Conservation (phyloP, 306 rosid species). For the Astragalus glycyphyllos region DNA sequence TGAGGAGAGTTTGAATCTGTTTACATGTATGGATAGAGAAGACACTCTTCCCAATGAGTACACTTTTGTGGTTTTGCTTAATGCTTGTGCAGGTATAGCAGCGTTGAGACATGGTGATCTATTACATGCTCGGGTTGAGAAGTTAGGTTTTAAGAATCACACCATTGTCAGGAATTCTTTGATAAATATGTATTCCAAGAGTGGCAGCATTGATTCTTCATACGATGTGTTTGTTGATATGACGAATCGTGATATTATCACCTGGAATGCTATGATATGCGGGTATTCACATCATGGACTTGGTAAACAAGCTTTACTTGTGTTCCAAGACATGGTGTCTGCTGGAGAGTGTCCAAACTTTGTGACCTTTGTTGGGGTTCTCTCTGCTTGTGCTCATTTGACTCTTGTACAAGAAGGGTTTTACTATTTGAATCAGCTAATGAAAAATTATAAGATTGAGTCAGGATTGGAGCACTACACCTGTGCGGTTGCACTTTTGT, state of each 20-base stretch:
- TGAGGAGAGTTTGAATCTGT: slow-evolving; percentile 63
- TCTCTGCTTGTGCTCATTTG: slow-evolving; percentile 66
- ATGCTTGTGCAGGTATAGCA: slow-evolving; percentile 69
- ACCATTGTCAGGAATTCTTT: slow-evolving; percentile 61
- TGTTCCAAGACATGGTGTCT: slow-evolving; percentile 60
- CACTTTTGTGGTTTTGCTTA: slow-evolving; percentile 62
- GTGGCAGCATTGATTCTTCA: slow-evolving; percentile 67
- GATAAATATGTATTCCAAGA: slow-evolving; percentile 76
- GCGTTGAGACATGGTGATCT: slow-evolving; percentile 59
- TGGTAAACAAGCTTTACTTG: slow-evolving; percentile 63
- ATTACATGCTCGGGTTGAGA: slow-evolving; percentile 57
- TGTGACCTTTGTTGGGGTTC: slow-evolving; percentile 64
- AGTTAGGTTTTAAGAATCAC: slow-evolving; percentile 60
- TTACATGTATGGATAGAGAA: slow-evolving; percentile 53
- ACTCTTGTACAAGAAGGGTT: slow-evolving; percentile 63
- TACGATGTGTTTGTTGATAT: slow-evolving; percentile 51
- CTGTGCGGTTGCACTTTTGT: slow-evolving; percentile 66
- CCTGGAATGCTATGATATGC: slow-evolving; percentile 73
- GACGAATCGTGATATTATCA: slow-evolving; percentile 49
- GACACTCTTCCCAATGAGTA: slow-evolving; percentile 57
- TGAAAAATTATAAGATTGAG: slow-evolving; percentile 56
- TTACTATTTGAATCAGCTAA: slow-evolving; percentile 55
- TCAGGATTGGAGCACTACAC: slow-evolving; percentile 87
- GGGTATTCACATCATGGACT: slow-evolving; percentile 76
- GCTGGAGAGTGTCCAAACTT: slow-evolving; percentile 55